These are phyloP conservation scores for Gracilaria caudata DNA, from an alignment of 23 red algal genomes.

Conservation along the genomic window DNA sequence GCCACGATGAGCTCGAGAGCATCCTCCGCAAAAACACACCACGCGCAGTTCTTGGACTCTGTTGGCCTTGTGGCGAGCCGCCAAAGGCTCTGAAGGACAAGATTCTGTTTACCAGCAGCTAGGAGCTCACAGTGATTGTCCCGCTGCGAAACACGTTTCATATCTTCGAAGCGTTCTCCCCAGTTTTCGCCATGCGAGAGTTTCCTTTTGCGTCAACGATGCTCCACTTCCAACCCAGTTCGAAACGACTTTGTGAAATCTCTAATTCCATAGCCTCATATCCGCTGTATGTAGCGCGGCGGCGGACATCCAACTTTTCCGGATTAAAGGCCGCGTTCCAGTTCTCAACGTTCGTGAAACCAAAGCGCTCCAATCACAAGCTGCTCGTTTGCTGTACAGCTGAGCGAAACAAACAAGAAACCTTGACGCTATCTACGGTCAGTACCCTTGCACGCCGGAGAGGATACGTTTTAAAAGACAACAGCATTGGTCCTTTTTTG, in stretches of 20 bases:
- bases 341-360: not conserved
- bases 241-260: not conserved
- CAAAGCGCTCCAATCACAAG: not conserved
- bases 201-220: not conserved
- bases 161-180: too few species aligned
- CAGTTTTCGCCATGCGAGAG: too few species aligned
- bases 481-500: constrained; percentile 38
- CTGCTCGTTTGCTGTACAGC: not conserved
- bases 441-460: not conserved
- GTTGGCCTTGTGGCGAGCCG: too few species aligned
- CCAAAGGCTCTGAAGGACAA: not conserved
- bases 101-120: not conserved
- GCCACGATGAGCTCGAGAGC: too few species aligned
- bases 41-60: too few species aligned
- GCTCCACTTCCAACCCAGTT: not conserved
- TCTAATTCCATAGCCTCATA: not conserved
- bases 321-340: not conserved
- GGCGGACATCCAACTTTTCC: not conserved
- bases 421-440: not conserved
- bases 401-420: not conserved
- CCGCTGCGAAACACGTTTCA: not conserved
- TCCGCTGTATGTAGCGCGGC: not conserved
- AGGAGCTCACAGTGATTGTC: not conserved
- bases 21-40: too few species aligned
- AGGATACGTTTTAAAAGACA: constrained; percentile 45